A percentile compares a stretch with the other conserved stretches of the same genome.
phyloP scores from a whole-genome alignment of 129 eudicot species.

The Flaveria ramosissima region DNA sequence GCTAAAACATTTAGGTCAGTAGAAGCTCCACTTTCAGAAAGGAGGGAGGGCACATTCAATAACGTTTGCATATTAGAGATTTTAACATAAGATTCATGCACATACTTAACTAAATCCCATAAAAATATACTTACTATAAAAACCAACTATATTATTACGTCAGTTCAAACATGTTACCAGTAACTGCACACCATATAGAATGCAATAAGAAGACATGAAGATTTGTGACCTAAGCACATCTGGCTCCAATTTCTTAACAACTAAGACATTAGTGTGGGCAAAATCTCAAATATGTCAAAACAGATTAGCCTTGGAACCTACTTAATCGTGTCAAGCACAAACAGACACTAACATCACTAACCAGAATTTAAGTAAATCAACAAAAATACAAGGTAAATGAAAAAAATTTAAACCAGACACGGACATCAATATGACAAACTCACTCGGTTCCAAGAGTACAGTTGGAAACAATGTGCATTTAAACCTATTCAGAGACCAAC shows the following conservation, averaged over 20 bases:
- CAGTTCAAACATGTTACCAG: slow-evolving; percentile 3
- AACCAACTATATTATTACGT: too few species aligned
- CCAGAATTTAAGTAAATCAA: background rate
- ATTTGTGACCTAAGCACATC: slow-evolving; percentile 6
- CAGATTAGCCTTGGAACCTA: slow-evolving; percentile 1
- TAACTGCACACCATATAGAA: background rate
- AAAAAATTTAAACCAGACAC: background rate
- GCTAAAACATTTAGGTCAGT: too few species aligned
- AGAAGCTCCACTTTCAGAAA: too few species aligned
- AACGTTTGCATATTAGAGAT: too few species aligned
- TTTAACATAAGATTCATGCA: too few species aligned
- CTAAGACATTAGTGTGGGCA: background rate
- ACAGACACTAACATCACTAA: background rate
- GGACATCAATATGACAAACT: slow-evolving; percentile 9
- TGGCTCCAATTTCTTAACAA: slow-evolving; percentile 15
- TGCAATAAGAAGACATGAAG: background rate
- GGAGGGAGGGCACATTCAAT: too few species aligned
- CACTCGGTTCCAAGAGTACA: slow-evolving; percentile 1
- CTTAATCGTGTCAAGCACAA: background rate
- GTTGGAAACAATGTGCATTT: slow-evolving; percentile 8
- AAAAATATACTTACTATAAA: too few species aligned
- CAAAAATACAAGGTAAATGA: background rate
- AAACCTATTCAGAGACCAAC: background rate
- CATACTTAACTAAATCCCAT: too few species aligned
- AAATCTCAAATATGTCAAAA: background rate